Conservation (phyloP, 169 alveolate species). For the Condylostoma magnum region DNA sequence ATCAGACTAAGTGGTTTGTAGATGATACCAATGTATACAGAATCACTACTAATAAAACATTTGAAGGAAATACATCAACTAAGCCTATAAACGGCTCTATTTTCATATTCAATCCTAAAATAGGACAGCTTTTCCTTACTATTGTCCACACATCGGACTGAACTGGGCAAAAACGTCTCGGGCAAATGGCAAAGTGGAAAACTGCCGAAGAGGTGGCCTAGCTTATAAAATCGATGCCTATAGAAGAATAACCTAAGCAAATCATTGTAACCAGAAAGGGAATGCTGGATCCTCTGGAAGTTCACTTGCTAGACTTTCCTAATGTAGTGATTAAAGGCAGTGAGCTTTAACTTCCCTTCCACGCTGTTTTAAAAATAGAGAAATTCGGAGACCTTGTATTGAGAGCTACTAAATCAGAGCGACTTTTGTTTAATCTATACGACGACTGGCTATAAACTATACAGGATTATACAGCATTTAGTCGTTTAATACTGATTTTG, state of each 20-base stretch:
- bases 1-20: constrained; percentile 99
- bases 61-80: constrained; percentile 99
- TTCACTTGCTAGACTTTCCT: constrained; percentile 99
- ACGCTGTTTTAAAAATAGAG: constrained; percentile 97
- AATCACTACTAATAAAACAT: constrained; percentile 99
- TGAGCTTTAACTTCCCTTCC: constrained; percentile 98
- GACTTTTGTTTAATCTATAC: constrained; percentile 98
- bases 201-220: constrained; percentile 99
- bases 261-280: constrained; percentile 99
- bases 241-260: constrained; percentile 99
- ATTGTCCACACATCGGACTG: constrained; percentile 99
- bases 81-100: constrained; percentile 99
- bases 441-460: constrained; percentile 99
- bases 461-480: constrained; percentile 98
- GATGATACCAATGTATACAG: constrained; percentile 99
- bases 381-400: constrained; percentile 99
- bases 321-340: constrained; percentile 99
- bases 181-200: constrained; percentile 99
- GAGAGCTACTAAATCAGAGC: constrained; percentile 99
- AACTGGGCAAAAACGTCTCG: constrained; percentile 99
- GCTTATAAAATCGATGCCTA: constrained; percentile 99
- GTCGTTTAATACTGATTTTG: constrained; percentile 94
- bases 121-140: constrained; percentile 99
- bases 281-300: constrained; percentile 99
- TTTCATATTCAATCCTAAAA: constrained; percentile 98